Percentiles rank a stretch among this genome's conserved stretches.
Conservation (phyloP, 768 basidiomycete genomes). For the Leccinum arenicola region DNA sequence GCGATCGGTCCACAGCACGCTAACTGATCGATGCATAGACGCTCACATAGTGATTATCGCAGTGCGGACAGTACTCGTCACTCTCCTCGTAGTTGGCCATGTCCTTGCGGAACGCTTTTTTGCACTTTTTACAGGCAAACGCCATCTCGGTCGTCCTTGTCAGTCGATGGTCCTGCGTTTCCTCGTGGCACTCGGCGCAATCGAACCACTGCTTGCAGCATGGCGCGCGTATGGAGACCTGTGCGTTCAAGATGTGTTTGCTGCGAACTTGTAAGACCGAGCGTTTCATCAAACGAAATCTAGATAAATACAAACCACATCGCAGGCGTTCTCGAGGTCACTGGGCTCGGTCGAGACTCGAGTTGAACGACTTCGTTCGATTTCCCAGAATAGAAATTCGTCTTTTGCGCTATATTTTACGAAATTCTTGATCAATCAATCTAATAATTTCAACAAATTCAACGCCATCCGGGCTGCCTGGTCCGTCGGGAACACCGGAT, state of each 20-base stretch:
- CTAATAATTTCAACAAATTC: not conserved
- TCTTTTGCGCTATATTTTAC: not conserved
- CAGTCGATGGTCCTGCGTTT: conserved; percentile 71
- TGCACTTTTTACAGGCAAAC: conserved; percentile 86
- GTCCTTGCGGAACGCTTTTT: conserved; percentile 96
- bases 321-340: not conserved
- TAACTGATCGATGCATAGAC: not conserved
- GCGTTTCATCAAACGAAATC: not conserved
- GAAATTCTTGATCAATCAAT: not conserved
- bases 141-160: conserved; percentile 79
- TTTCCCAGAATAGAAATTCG: conserved; percentile 5
- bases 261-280: conserved; percentile 37
- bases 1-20: not conserved
- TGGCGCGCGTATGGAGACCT: conserved; percentile 93
- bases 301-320: conserved; percentile 28
- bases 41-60: conserved; percentile 96
- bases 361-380: not conserved
- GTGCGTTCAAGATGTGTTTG: conserved; percentile 95
- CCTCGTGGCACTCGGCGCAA: conserved; percentile 93
- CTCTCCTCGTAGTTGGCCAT: conserved; percentile 91
- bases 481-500: conserved; percentile 24
- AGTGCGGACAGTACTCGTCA: conserved; percentile 97
- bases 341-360: not conserved
- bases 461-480: conserved; percentile 13
- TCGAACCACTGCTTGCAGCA: conserved; percentile 99